phyloP scores from a whole-genome alignment of 305 asterid genomes.

The Withania somnifera region DNA sequence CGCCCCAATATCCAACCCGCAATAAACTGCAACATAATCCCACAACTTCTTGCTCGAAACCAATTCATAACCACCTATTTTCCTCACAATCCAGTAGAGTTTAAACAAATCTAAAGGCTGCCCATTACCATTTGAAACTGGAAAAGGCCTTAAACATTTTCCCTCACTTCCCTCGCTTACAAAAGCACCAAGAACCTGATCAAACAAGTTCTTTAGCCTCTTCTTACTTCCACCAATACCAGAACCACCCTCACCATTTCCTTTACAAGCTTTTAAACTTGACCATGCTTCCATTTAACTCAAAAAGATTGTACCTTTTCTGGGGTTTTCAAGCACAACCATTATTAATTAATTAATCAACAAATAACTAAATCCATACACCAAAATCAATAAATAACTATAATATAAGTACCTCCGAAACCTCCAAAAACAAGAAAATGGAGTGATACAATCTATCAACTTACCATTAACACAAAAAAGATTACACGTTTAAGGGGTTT shows the following conservation, averaged over 20 bases:
- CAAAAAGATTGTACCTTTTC: not conserved
- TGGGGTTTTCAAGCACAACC: not conserved
- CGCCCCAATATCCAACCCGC: slow-evolving; percentile 28
- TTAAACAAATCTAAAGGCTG: slow-evolving; percentile 47
- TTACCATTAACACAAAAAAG: too few species aligned
- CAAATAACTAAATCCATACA: not conserved
- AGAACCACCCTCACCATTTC: slow-evolving; percentile 10
- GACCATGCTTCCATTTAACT: slow-evolving; percentile 43
- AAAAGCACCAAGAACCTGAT: slow-evolving; percentile 34
- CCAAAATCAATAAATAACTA: not conserved
- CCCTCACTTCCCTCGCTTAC: slow-evolving; percentile 24
- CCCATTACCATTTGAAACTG: slow-evolving; percentile 40
- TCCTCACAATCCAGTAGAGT: slow-evolving; percentile 56
- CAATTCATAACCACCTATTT: slow-evolving; percentile 37
- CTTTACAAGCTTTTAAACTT: slow-evolving; percentile 20
- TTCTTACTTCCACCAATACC: slow-evolving; percentile 37
- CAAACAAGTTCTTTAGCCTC: slow-evolving; percentile 46
- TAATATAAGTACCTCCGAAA: too few species aligned
- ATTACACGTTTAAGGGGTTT: too few species aligned
- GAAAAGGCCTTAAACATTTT: slow-evolving; percentile 35
- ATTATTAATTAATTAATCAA: not conserved
- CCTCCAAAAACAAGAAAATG: too few species aligned
- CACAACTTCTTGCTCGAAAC: slow-evolving; percentile 37
- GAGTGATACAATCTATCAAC: too few species aligned
- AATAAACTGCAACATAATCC: slow-evolving; percentile 47